Conservation (phyloP, 2,329 filamentous ascomycete species). For the Curvularia verruculosa region DNA sequence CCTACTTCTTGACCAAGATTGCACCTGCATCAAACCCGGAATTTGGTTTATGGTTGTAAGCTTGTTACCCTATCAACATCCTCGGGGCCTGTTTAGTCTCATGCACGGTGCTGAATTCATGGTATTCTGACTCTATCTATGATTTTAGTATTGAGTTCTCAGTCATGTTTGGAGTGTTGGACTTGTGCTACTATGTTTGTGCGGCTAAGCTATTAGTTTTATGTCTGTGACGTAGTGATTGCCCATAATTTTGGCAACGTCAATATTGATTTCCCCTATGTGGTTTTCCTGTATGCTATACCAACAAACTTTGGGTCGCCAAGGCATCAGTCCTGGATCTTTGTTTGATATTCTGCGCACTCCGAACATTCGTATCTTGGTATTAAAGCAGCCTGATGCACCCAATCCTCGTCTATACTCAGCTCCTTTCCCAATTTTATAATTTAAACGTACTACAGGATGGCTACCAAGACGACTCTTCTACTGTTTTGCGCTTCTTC, state of each 20-base stretch:
- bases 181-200: neutral
- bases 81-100: neutral
- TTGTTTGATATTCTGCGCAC: neutral
- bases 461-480: neutral
- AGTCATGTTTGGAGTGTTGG: neutral
- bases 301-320: neutral
- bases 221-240: neutral
- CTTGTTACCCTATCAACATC: too few relatives aligned
- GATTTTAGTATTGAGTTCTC: neutral
- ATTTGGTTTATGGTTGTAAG: neutral
- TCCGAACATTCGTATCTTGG: neutral
- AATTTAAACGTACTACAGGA: neutral
- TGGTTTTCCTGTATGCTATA: neutral
- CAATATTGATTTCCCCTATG: neutral
- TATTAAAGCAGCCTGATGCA: neutral
- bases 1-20: neutral
- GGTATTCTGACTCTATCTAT: neutral
- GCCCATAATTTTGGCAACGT: neutral
- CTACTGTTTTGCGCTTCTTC: too few relatives aligned
- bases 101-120: neutral
- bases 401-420: neutral
- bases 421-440: neutral
- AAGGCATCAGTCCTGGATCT: neutral
- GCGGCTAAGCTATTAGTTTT: neutral
- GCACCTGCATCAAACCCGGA: neutral